These are phyloP conservation scores for Eustoma russellianum DNA, from an alignment of 257 asterid genomes.

Conservation along the genomic window DNA sequence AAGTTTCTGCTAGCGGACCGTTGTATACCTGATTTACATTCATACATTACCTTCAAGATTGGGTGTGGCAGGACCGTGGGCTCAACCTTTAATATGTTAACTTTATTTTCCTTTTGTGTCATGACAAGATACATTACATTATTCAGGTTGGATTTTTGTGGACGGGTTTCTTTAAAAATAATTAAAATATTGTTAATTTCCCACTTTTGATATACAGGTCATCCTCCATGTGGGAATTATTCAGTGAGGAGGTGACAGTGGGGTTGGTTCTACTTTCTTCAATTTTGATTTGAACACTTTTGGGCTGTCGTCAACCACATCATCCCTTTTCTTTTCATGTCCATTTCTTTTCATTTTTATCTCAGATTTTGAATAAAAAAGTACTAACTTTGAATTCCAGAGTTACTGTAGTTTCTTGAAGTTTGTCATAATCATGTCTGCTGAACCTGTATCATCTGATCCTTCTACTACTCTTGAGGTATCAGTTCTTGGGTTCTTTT, in stretches of 20 bases:
- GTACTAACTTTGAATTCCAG: too few relatives aligned
- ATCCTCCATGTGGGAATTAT: conserved; percentile 52
- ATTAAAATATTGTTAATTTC: neutral
- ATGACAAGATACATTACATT: conserved; percentile 38
- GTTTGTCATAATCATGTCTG: conserved; percentile 43
- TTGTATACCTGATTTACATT: too few relatives aligned
- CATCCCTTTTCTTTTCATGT: conserved; percentile 40
- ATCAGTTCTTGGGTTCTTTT: neutral
- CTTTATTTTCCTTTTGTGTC: conserved; percentile 15
- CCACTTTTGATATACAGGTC: conserved; percentile 34
- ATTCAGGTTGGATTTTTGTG: conserved; percentile 4
- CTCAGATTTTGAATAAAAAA: neutral
- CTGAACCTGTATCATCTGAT: conserved; percentile 47
- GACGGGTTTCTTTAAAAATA: too few relatives aligned
- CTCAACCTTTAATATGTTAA: too few relatives aligned
- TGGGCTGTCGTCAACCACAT: conserved; percentile 56
- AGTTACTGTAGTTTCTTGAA: neutral
- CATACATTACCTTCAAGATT: too few relatives aligned
- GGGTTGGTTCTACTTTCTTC: conserved; percentile 15
- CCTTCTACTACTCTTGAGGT: conserved; percentile 42
- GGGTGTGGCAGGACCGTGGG: too few relatives aligned
- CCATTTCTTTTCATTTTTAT: conserved; percentile 16
- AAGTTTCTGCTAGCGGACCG: too few relatives aligned
- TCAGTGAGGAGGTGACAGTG: neutral
- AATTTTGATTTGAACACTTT: conserved; percentile 31